Conservation (phyloP, 2,329 filamentous ascomycete species). For the Paecilomyces sp. region DNA sequence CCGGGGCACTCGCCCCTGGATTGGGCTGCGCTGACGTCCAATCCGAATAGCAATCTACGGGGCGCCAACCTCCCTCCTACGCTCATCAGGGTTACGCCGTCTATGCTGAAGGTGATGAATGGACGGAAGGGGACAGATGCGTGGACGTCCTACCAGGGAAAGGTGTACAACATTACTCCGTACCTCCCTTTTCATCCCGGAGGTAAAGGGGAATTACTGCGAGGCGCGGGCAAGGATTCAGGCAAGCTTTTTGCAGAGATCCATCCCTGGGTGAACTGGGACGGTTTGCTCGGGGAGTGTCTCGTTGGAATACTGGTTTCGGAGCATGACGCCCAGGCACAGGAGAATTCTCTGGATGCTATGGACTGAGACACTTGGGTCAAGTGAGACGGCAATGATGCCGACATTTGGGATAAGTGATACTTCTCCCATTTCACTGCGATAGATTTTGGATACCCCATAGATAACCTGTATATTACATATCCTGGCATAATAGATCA, state of each 20-base stretch:
- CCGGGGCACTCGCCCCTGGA: slow-evolving; percentile 92
- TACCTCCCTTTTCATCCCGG: slow-evolving; percentile 90
- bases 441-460: slow-evolving; percentile 2
- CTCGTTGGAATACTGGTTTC: slow-evolving; percentile 55
- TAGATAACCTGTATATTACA: slow-evolving; percentile 9
- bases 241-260: slow-evolving; percentile 56
- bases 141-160: slow-evolving; percentile 83
- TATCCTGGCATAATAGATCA: neutral
- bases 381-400: neutral
- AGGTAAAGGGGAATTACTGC: slow-evolving; percentile 55
- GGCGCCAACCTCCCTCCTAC: slow-evolving; percentile 44
- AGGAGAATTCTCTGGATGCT: slow-evolving; percentile 42
- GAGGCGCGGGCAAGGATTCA: slow-evolving; percentile 60
- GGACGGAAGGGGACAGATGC: slow-evolving; percentile 79
- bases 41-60: slow-evolving; percentile 60
- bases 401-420: neutral
- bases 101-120: slow-evolving; percentile 68
- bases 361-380: slow-evolving; percentile 48
- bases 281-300: slow-evolving; percentile 57
- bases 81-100: slow-evolving; percentile 69
- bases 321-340: slow-evolving; percentile 39
- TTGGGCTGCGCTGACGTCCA: slow-evolving; percentile 73
- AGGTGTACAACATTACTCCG: slow-evolving; percentile 89
- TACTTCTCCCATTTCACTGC: neutral
- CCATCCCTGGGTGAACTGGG: slow-evolving; percentile 64